Evolutionary conservation across 208 protist species (phyloP), one percentile per base, ranked within the genome.

Genomic region (Trichomonas vaginalis): DNA sequence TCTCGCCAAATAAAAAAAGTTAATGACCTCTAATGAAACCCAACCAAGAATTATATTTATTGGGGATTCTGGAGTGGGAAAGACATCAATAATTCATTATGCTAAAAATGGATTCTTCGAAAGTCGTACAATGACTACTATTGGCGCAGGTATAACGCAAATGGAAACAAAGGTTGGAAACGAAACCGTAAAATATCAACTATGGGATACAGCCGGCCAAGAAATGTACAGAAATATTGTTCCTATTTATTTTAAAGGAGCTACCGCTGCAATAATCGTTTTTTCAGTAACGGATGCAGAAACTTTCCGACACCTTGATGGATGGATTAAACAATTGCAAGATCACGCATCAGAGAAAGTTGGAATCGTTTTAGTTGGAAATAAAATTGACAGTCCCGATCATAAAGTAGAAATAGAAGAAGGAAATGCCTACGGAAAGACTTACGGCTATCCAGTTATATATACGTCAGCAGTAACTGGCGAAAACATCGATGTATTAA

Each of bases 191-290:
- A 35, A 17, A 17, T 27, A 51, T 92, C 40, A 51, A 21, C 42
- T 92, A 12, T 92, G 40, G 45, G 86, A 92, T 51, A 92, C 86
- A 27, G 45, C 86, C 17, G 86, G 86, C 3, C 45, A 92, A 39
- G 86, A 92, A 92, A 92, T 56, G 42, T 92, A 92, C 27, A 0
- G 86, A 51, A 51, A 9, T 39, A 48, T 92, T 17, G 46, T 92
- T 56, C 86, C 86, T 51, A 48, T 92, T 47, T 92, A 92, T 32
- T 92, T 56, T 32, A 92, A 92, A 51, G 86, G 86, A 35, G 86
- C 45, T 37, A 27, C 27, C 0, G 23, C 39, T 47, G 40, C 45
- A 39, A 47, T 92, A 4, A 23, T 48, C 15, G 86, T 92, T 48
- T 92, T 56, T 51, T 23, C 40, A 51, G 14, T 92, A 27, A 42